Conservation (phyloP, 2,329 filamentous ascomycete genomes). For the Lachnellula cervina region DNA sequence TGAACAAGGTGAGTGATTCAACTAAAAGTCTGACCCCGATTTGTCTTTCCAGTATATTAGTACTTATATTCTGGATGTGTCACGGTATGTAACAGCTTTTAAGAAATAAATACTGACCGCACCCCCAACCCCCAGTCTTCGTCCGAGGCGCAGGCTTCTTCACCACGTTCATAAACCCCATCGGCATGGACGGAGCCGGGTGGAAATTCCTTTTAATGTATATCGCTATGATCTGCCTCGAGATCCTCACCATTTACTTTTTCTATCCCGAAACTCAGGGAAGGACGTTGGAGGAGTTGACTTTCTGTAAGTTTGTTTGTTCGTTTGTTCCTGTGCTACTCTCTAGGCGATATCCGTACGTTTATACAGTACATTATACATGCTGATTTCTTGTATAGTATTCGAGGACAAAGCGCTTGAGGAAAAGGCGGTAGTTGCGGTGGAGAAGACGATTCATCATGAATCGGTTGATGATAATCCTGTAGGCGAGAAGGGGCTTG, state of each 20-base stretch:
- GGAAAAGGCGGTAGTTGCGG: conserved; percentile 33
- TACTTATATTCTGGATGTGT: too few species aligned
- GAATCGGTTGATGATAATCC: conserved; percentile 10
- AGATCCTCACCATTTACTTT: conserved; percentile 39
- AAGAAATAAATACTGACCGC: too few species aligned
- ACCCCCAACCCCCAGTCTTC: conserved; percentile 11
- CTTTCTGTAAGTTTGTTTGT: conserved; percentile 35
- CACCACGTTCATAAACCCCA: conserved; percentile 42
- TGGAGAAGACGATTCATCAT: conserved; percentile 33
- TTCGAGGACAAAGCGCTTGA: conserved; percentile 35
- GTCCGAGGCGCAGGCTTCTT: conserved; percentile 41
- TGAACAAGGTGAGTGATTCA: conserved; percentile 19
- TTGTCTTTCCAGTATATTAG: too few species aligned
- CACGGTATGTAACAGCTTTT: too few species aligned
- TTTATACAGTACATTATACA: too few species aligned
- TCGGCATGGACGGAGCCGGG: conserved; percentile 36
- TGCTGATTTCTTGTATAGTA: conserved; percentile 23
- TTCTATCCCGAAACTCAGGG: conserved; percentile 42
- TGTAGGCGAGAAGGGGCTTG: background rate
- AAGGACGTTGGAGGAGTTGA: conserved; percentile 41
- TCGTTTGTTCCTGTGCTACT: background rate
- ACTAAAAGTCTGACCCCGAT: too few species aligned
- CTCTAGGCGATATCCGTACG: too few species aligned
- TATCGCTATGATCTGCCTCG: conserved; percentile 38
- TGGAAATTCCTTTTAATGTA: conserved; percentile 44